These are phyloP conservation scores for Pseudopyrenochaeta lycopersici DNA, from an alignment of 2,329 filamentous ascomycete species.

Conservation along the genomic window DNA sequence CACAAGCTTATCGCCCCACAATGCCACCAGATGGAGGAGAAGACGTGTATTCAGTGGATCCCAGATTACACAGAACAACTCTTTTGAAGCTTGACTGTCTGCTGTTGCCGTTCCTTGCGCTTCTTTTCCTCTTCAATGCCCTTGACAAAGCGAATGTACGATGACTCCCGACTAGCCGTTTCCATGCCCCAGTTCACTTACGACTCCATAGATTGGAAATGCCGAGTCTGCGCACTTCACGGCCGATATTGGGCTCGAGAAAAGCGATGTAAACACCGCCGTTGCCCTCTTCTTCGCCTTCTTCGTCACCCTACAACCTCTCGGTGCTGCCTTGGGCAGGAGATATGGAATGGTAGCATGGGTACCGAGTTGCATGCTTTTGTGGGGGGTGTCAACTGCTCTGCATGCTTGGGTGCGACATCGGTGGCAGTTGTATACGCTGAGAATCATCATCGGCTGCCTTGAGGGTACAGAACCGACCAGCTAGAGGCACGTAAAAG, in stretches of 20 bases:
- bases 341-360: slow-evolving; percentile 64
- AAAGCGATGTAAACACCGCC: slow-evolving; percentile 64
- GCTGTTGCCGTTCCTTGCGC: slow-evolving; percentile 61
- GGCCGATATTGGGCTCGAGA: slow-evolving; percentile 60
- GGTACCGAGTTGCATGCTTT: slow-evolving; percentile 66
- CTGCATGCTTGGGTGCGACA: slow-evolving; percentile 57
- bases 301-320: slow-evolving; percentile 66
- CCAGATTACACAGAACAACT: slow-evolving; percentile 45
- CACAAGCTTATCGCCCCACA: slow-evolving; percentile 6
- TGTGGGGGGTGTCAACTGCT: slow-evolving; percentile 62
- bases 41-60: slow-evolving; percentile 1
- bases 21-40: slow-evolving; percentile 19
- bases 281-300: slow-evolving; percentile 67
- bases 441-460: slow-evolving; percentile 57
- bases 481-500: no score
- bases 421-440: slow-evolving; percentile 57
- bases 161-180: background rate
- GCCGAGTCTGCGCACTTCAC: slow-evolving; percentile 69
- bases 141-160: slow-evolving; percentile 61
- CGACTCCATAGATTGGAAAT: slow-evolving; percentile 56
- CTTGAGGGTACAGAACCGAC: slow-evolving; percentile 52
- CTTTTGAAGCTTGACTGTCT: slow-evolving; percentile 60
- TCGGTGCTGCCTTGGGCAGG: slow-evolving; percentile 65
- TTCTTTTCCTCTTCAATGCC: slow-evolving; percentile 63
- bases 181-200: background rate